Evolutionary conservation across 108 stramenopile genomes (phyloP), one percentile per base, ranked within the genome.

Genomic region (Cyclostephanos tholiformis): DNA sequence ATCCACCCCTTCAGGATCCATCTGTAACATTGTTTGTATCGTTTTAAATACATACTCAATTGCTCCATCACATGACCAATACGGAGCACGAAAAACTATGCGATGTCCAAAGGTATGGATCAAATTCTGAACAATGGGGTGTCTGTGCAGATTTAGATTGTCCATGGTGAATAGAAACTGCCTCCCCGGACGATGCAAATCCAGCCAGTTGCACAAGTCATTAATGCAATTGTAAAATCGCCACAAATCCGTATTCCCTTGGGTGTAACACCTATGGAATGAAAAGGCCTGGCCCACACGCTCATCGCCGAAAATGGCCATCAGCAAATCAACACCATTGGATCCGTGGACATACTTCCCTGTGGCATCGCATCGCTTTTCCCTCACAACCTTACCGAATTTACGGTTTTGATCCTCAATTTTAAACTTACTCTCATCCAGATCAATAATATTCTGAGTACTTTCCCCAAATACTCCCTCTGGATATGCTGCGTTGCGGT

Each of bases 1-100:
- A 5, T 51, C 62, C 55, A 66, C 30, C 22, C 17, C 26, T 23
- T 35, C 29, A 0, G 13, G 10, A 63, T 63, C 29, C 19, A 53
- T 10, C 61, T 63, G 35, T 11, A 72, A 22, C 14, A 41, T 23
- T 13, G 74, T 66, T 13, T 76, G 75, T 2, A 76, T 63, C 0
- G 75, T 76, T 48, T 76, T 76, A 49, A 76, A 76, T 2, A 63
- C 61, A 63, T 76, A 76, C 44, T 76, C 75, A 52, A 76, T 76
- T 32, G 75, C 51, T 41, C 76, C 76, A 58, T 77, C 76, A 56
- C 62, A 63, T 9, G 63, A 56, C 70, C 70, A 77, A 27, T 77
- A 77, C 10, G 70, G 76, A 35, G 76, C 76, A 11, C 70, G 63
- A 44, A 57, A 77, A 4, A 77, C 53, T 38, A 77, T 43, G 0